Percentiles rank a stretch among this genome's conserved stretches.
Evolutionary conservation across 352 stramenopile species (phyloP).

Genomic region (Pythium utonaiense): DNA sequence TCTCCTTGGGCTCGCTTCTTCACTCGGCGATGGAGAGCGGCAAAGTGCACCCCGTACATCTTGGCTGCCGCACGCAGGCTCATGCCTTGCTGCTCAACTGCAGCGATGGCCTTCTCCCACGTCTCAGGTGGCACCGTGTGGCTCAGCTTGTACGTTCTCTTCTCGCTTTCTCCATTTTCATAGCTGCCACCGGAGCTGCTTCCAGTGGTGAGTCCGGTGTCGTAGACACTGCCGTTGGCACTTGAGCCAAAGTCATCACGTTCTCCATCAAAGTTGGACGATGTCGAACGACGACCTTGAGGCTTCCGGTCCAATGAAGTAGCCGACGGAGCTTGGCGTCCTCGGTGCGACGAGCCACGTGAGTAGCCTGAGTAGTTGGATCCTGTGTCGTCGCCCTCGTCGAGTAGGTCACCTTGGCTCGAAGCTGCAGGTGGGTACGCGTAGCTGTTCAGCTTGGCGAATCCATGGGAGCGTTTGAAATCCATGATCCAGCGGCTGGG

Average conservation of each 20-base stretch:
- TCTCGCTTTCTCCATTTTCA: constrained; percentile 20
- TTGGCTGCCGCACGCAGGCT: constrained; percentile 63
- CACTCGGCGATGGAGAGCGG: constrained; percentile 55
- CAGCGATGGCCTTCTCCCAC: constrained; percentile 65
- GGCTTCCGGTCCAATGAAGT: background rate
- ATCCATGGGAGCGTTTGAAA: constrained; percentile 54
- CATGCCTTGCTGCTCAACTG: constrained; percentile 64
- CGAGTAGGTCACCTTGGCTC: constrained; percentile 1
- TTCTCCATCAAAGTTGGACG: constrained; percentile 17
- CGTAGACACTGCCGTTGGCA: constrained; percentile 3
- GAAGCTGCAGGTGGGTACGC: background rate
- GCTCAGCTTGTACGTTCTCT: constrained; percentile 42
- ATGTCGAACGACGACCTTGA: constrained; percentile 11
- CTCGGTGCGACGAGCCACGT: constrained; percentile 17
- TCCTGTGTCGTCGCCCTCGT: constrained; percentile 26
- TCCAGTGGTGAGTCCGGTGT: constrained; percentile 12
- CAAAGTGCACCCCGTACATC: constrained; percentile 59
- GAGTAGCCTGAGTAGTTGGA: constrained; percentile 29
- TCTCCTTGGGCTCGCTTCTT: constrained; percentile 65
- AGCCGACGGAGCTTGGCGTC: constrained; percentile 3
- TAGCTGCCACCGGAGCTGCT: constrained; percentile 18
- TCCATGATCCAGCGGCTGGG: constrained; percentile 40
- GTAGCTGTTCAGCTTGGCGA: constrained; percentile 10
- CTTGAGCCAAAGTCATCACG: constrained; percentile 13
- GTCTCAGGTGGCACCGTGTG: constrained; percentile 54